A percentile compares a stretch with the other conserved stretches of the same genome.
Evolutionary conservation across 768 basidiomycete species (phyloP).

Genomic region (Gloeostereum incarnatum): DNA sequence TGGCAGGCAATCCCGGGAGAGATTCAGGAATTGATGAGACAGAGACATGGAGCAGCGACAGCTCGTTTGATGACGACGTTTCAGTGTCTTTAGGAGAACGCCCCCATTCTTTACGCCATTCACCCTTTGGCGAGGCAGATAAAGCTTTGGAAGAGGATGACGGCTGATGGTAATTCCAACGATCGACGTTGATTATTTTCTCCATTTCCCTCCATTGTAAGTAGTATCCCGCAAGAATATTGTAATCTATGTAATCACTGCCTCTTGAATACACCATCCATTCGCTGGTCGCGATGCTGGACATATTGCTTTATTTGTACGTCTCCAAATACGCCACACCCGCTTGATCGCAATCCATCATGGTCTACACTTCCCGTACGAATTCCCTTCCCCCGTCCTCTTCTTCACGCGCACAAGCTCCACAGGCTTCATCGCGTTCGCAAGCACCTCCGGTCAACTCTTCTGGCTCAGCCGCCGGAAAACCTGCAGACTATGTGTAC

Average conservation of each 20-base stretch:
- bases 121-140: too few species aligned
- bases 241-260: too few species aligned
- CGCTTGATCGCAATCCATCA: conserved; percentile 1
- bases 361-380: conserved; percentile 8
- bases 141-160: too few species aligned
- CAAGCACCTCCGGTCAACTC: conserved; percentile 4
- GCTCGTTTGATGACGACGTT: conserved; percentile 40
- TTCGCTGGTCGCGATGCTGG: too few species aligned
- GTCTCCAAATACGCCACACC: not conserved
- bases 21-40: conserved; percentile 18
- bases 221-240: too few species aligned
- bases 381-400: conserved; percentile 9
- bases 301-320: too few species aligned
- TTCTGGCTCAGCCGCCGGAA: conserved; percentile 12
- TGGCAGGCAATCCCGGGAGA: conserved; percentile 13
- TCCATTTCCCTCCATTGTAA: too few species aligned
- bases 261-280: too few species aligned
- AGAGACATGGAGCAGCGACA: conserved; percentile 49
- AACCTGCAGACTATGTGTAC: conserved; percentile 74
- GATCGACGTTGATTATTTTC: too few species aligned
- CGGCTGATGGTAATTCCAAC: too few species aligned
- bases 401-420: conserved; percentile 7
- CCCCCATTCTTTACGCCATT: too few species aligned
- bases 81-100: too few species aligned
- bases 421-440: not conserved